Evolutionary conservation across 345 rosid genomes (phyloP).

Genomic region (Odontarrhena argentea): DNA sequence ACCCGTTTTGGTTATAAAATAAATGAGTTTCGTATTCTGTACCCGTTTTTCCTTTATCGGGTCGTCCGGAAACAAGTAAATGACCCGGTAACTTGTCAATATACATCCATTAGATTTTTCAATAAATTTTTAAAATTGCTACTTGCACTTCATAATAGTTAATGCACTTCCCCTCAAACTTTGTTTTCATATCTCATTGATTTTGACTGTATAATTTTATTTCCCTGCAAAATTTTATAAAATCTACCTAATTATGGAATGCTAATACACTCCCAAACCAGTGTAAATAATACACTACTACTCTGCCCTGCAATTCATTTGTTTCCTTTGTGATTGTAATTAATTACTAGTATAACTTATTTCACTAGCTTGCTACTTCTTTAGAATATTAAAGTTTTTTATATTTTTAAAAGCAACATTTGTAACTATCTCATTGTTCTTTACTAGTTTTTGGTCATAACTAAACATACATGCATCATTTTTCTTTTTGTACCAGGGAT

Average conservation of each 20-base stretch:
- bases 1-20: constrained; percentile 20
- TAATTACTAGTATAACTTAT: no score
- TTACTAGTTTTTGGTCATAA: background rate
- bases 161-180: constrained; percentile 29
- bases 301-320: background rate
- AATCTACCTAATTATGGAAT: background rate
- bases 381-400: no score
- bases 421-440: background rate
- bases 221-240: background rate
- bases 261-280: background rate
- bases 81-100: constrained; percentile 21
- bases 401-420: no score
- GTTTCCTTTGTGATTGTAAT: background rate
- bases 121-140: background rate
- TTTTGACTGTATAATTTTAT: background rate
- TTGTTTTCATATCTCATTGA: constrained; percentile 33
- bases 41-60: constrained; percentile 33
- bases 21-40: constrained; percentile 13
- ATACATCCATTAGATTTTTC: background rate
- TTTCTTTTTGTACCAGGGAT: no score
- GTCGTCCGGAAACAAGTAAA: constrained; percentile 10
- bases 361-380: no score
- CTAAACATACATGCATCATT: no score
- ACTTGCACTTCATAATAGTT: constrained; percentile 19
- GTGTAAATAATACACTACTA: background rate